Evolutionary conservation across 2,329 filamentous ascomycete species (phyloP).

Genomic region (Claviceps quebecensis): DNA sequence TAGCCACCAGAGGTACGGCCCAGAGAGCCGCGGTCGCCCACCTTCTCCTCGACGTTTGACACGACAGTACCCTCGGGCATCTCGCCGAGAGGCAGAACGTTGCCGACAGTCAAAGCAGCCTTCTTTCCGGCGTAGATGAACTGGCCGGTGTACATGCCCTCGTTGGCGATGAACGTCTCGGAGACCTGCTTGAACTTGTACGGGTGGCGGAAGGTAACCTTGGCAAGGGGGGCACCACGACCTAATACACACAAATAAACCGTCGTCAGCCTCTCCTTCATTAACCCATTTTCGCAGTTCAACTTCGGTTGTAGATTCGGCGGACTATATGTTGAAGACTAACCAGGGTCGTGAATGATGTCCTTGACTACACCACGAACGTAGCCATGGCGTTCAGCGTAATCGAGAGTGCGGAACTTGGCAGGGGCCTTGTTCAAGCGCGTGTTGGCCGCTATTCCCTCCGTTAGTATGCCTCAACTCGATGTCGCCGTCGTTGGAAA

Average conservation of each 20-base stretch:
- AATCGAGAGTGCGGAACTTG: slow-evolving; percentile 96
- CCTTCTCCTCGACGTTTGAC: slow-evolving; percentile 98
- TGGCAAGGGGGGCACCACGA: slow-evolving; percentile 94
- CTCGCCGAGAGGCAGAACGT: slow-evolving; percentile 85
- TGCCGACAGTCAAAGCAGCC: slow-evolving; percentile 90
- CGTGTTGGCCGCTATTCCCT: slow-evolving; percentile 55
- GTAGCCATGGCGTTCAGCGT: slow-evolving; percentile 93
- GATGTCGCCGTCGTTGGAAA: slow-evolving; percentile 11
- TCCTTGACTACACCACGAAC: slow-evolving; percentile 95
- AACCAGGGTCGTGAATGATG: slow-evolving; percentile 93
- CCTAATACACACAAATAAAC: slow-evolving; percentile 16
- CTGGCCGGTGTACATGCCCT: slow-evolving; percentile 99
- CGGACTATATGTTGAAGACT: slow-evolving; percentile 13
- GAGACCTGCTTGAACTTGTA: slow-evolving; percentile 96
- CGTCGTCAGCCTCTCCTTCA: slow-evolving; percentile 12
- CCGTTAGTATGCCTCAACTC: slow-evolving; percentile 16
- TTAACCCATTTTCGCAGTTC: background rate
- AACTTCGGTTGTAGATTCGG: background rate
- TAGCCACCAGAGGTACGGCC: slow-evolving; percentile 99
- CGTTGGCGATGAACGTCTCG: slow-evolving; percentile 99
- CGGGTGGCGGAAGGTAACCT: slow-evolving; percentile 92
- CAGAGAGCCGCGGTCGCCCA: slow-evolving; percentile 89
- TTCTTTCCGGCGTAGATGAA: slow-evolving; percentile 99
- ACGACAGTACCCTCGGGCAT: slow-evolving; percentile 99
- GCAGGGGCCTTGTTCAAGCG: slow-evolving; percentile 74